A percentile compares a stretch with the other conserved stretches of the same genome.
phyloP scores from a whole-genome alignment of 2,329 filamentous ascomycete genomes.

The Aspergillus pseudotamarii region DNA sequence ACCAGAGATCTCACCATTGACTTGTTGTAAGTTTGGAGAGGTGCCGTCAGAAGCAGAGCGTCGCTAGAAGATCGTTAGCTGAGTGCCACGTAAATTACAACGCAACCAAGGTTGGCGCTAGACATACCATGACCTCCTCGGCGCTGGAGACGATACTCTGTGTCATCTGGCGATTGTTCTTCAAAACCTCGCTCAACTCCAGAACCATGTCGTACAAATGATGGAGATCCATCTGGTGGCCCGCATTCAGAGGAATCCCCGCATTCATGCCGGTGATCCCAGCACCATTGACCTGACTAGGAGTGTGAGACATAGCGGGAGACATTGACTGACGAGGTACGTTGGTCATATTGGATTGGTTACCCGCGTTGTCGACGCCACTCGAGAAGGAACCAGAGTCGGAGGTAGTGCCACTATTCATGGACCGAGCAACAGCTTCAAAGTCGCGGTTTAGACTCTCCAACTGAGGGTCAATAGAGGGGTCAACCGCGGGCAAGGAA shows the following conservation, averaged over 20 bases:
- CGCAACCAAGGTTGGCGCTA: neutral
- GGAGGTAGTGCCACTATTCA: constrained; percentile 38
- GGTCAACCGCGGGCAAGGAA: constrained; percentile 25
- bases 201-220: constrained; percentile 54
- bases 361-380: constrained; percentile 35
- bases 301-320: constrained; percentile 34
- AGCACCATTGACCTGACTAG: constrained; percentile 38
- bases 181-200: constrained; percentile 52
- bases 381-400: constrained; percentile 35
- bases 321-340: constrained; percentile 39
- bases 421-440: constrained; percentile 35
- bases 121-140: constrained; percentile 52
- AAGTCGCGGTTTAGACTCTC: constrained; percentile 41
- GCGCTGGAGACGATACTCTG: constrained; percentile 52
- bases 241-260: constrained; percentile 49
- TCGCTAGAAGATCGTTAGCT: constrained; percentile 36
- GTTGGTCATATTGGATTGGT: constrained; percentile 35
- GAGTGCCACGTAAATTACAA: neutral
- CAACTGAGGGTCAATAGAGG: constrained; percentile 32
- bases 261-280: constrained; percentile 42
- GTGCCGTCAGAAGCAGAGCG: constrained; percentile 46
- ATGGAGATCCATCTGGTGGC: constrained; percentile 56
- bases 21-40: constrained; percentile 44
- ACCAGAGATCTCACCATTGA: constrained; percentile 49
- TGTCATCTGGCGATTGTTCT: constrained; percentile 53